A percentile compares a stretch with the other conserved stretches of the same genome.
phyloP scores from a whole-genome alignment of 1,284 basidiomycete genomes.

The Amylostereum chailletii region DNA sequence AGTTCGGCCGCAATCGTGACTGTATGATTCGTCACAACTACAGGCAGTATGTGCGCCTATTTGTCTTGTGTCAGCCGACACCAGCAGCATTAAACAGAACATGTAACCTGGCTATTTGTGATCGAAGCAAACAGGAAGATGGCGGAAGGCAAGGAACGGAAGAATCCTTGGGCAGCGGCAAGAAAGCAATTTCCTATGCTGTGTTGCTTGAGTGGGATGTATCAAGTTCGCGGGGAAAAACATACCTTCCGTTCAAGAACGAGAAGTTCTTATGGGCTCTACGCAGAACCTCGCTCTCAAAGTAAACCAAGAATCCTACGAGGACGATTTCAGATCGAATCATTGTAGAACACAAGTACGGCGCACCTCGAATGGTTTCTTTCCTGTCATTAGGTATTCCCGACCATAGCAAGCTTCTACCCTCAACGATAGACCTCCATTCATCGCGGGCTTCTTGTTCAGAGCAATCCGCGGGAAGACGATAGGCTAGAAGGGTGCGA shows the following conservation, averaged over 20 bases:
- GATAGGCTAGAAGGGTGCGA: slow-evolving; percentile 70
- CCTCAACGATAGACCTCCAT: slow-evolving; percentile 92
- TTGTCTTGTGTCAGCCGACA: slow-evolving; percentile 6
- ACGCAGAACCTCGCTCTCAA: slow-evolving; percentile 80
- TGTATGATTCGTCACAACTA: slow-evolving; percentile 91
- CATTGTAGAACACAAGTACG: not conserved
- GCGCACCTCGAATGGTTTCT: slow-evolving; percentile 76
- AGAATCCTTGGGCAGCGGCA: slow-evolving; percentile 79
- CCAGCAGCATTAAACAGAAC: slow-evolving; percentile 1
- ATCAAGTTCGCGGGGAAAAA: not conserved
- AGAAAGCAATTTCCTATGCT: slow-evolving; percentile 86
- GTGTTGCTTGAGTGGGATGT: not conserved
- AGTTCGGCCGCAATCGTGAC: slow-evolving; percentile 96
- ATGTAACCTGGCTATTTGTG: slow-evolving; percentile 58
- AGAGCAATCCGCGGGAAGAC: slow-evolving; percentile 60
- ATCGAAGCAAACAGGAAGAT: slow-evolving; percentile 95
- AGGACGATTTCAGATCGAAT: not conserved
- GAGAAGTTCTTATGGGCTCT: slow-evolving; percentile 90
- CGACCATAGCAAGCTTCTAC: slow-evolving; percentile 74
- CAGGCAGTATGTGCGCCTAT: slow-evolving; percentile 78
- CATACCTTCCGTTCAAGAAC: slow-evolving; percentile 76
- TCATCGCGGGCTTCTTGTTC: slow-evolving; percentile 79
- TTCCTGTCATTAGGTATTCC: slow-evolving; percentile 90
- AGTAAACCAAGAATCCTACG: slow-evolving; percentile 82
- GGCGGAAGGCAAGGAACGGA: slow-evolving; percentile 85